Evolutionary conservation across 805 yeast genomes (phyloP).

Genomic region (Suhomyces vadensis): DNA sequence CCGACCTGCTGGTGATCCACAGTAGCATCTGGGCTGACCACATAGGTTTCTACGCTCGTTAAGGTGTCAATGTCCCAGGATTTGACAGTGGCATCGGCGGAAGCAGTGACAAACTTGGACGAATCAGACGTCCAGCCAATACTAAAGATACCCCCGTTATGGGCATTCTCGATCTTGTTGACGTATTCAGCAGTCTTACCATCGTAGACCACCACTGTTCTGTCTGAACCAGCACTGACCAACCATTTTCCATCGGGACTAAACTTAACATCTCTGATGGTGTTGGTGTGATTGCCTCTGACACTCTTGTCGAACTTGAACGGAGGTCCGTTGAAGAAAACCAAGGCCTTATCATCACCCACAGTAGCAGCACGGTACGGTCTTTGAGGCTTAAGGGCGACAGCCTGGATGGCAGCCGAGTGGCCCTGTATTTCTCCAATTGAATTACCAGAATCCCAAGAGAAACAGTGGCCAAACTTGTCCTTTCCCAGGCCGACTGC

Average conservation of each 20-base stretch:
- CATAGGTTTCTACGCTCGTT: conserved; percentile 51
- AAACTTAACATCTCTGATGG: conserved; percentile 77
- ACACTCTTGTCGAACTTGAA: conserved; percentile 78
- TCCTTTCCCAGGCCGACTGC: conserved; percentile 96
- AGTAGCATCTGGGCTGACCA: conserved; percentile 32
- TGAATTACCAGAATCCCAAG: conserved; percentile 95
- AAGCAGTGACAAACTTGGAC: conserved; percentile 65
- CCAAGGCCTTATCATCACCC: conserved; percentile 82
- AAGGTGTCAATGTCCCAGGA: conserved; percentile 52
- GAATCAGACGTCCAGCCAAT: conserved; percentile 67
- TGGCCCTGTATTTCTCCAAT: conserved; percentile 96
- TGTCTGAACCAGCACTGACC: conserved; percentile 84
- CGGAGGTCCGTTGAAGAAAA: conserved; percentile 90
- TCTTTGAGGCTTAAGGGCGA: conserved; percentile 77
- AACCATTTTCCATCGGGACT: conserved; percentile 77
- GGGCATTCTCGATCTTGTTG: conserved; percentile 52
- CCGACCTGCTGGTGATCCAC: conserved; percentile 78
- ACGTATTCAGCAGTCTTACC: conserved; percentile 82
- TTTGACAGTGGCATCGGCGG: conserved; percentile 80
- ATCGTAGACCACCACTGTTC: conserved; percentile 74
- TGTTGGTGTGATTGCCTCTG: conserved; percentile 73
- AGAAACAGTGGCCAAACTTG: conserved; percentile 86
- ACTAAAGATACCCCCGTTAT: conserved; percentile 80
- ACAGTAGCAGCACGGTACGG: conserved; percentile 95
- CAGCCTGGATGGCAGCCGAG: conserved; percentile 78